A percentile compares a stretch with the other conserved stretches of the same genome.
phyloP scores from a whole-genome alignment of 345 rosid species.

The Acer campestre region DNA sequence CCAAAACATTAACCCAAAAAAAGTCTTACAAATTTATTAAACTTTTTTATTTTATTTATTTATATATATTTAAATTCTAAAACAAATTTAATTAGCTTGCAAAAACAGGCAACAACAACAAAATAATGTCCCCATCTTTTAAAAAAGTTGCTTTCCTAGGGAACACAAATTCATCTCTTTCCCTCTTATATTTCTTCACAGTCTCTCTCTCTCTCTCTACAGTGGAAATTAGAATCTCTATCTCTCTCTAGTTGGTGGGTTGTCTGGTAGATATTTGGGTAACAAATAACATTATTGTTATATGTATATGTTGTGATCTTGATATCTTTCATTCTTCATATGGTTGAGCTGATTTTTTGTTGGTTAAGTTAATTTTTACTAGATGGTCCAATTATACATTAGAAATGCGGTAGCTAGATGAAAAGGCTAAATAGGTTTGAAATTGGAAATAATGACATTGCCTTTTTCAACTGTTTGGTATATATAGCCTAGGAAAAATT shows the following conservation, averaged over 20 bases:
- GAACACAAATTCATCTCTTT: constrained; percentile 15
- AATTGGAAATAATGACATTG: background rate
- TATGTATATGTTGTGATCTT: background rate
- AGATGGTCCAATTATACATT: background rate
- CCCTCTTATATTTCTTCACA: no score
- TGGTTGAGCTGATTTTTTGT: constrained; percentile 5
- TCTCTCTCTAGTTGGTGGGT: constrained; percentile 13
- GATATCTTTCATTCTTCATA: background rate
- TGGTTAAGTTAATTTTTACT: background rate
- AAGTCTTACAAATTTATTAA: background rate
- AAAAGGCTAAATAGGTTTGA: background rate
- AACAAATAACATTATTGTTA: background rate
- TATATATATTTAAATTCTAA: no score
- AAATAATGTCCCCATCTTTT: constrained; percentile 7
- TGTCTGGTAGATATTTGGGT: background rate
- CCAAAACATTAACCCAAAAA: background rate
- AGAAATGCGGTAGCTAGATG: background rate
- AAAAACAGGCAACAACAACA: background rate
- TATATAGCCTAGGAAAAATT: background rate
- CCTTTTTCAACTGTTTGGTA: constrained; percentile 2
- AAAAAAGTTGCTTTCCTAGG: constrained; percentile 26
- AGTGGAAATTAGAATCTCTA: background rate
- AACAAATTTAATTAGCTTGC: background rate
- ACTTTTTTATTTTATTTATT: no score
- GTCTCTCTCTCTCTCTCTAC: background rate